These are phyloP conservation scores for Solanum peruvianum DNA, from an alignment of 257 asterid genomes.

Conservation along the genomic window DNA sequence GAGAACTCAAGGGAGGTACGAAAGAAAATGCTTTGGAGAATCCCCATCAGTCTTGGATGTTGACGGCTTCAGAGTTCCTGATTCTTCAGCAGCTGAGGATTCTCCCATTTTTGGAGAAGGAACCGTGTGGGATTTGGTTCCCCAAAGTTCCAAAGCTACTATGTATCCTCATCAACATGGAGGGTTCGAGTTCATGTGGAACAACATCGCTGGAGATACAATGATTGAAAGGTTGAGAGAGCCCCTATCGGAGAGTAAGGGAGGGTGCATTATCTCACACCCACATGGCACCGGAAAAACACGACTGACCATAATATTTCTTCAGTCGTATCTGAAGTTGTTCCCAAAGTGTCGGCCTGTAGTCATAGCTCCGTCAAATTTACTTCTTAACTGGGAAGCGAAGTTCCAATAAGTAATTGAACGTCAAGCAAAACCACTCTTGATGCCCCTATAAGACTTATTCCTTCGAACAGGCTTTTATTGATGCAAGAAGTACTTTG, in stretches of 20 bases:
- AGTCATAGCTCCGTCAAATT: background rate
- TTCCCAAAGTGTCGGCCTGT: background rate
- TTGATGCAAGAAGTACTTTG: background rate
- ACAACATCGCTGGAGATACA: background rate
- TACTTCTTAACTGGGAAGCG: background rate
- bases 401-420: background rate
- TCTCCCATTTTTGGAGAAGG: background rate
- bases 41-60: background rate
- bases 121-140: conserved; percentile 49
- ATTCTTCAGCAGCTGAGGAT: background rate
- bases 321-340: background rate
- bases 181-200: conserved; percentile 59
- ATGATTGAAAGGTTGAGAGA: background rate
- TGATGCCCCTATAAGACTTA: background rate
- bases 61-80: conserved; percentile 3
- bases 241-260: background rate
- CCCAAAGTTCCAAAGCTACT: conserved; percentile 6
- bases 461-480: background rate
- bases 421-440: background rate
- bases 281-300: background rate
- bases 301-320: background rate
- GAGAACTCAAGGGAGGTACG: conserved; percentile 2
- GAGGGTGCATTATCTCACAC: background rate
- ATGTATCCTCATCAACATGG: conserved; percentile 60
- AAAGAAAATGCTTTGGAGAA: background rate